Evolutionary conservation across 2,329 filamentous ascomycete genomes (phyloP).

Genomic region (Xylariaceae sp.): DNA sequence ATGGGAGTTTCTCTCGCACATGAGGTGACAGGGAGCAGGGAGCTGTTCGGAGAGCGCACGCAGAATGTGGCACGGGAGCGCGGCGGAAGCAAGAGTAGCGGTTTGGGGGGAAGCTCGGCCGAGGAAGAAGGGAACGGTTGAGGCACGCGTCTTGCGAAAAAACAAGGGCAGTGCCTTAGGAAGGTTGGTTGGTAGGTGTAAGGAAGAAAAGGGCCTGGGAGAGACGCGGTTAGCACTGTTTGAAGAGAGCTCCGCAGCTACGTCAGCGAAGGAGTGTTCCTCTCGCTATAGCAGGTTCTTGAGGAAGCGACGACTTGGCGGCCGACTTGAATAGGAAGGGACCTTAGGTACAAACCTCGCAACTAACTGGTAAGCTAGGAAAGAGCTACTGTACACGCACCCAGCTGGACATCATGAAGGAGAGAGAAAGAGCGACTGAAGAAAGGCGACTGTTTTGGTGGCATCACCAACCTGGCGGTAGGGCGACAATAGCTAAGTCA

Average conservation of each 20-base stretch:
- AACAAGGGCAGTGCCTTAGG: not conserved
- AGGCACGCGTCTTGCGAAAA: too few relatives aligned
- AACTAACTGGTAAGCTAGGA: not conserved
- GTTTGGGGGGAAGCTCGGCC: not conserved
- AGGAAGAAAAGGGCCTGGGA: not conserved
- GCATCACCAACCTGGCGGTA: not conserved
- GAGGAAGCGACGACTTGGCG: not conserved
- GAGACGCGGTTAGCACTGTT: not conserved
- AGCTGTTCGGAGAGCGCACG: not conserved
- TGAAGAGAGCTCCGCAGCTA: not conserved
- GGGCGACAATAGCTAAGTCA: not conserved
- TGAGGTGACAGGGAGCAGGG: not conserved
- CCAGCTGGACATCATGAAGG: not conserved
- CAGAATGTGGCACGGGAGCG: not conserved
- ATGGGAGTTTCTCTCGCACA: not conserved
- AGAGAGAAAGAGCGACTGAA: not conserved
- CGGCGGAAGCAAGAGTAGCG: not conserved
- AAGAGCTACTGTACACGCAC: not conserved
- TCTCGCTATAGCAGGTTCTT: not conserved
- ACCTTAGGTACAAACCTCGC: not conserved
- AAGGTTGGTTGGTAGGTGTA: not conserved
- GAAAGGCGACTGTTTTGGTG: not conserved
- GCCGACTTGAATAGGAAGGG: not conserved
- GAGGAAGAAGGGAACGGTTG: too few relatives aligned
- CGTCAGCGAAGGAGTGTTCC: too few relatives aligned